Conservation (phyloP, 2,329 filamentous ascomycete genomes). For the Hypoxylon sp. region DNA sequence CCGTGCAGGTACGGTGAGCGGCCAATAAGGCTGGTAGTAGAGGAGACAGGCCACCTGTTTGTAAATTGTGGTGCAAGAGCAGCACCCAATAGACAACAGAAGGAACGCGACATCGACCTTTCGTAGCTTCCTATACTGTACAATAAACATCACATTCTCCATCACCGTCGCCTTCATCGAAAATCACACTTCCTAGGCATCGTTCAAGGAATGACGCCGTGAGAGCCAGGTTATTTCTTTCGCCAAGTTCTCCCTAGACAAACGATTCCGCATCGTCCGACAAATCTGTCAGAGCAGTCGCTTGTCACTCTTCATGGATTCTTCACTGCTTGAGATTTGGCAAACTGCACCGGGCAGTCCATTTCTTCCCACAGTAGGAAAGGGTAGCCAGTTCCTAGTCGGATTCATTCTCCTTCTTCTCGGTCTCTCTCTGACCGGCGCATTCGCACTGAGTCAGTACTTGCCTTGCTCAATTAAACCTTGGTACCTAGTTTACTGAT, state of each 20-base stretch:
- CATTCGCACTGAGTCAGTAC: conserved; percentile 86
- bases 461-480: background rate
- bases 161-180: background rate
- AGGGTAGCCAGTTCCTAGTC: conserved; percentile 85
- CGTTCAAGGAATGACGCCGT: conserved; percentile 27
- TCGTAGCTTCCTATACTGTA: conserved; percentile 7
- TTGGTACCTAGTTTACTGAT: conserved; percentile 46
- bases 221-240: background rate
- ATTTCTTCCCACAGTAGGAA: conserved; percentile 83
- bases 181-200: background rate
- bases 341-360: conserved; percentile 89
- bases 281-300: background rate
- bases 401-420: conserved; percentile 80
- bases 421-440: conserved; percentile 78
- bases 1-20: background rate
- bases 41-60: conserved; percentile 40
- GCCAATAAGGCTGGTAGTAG: conserved; percentile 11
- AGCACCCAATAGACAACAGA: background rate
- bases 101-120: conserved; percentile 1
- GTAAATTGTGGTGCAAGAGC: conserved; percentile 16
- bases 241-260: background rate
- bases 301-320: conserved; percentile 71
- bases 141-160: conserved; percentile 1
- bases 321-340: conserved; percentile 90
- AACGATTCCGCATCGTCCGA: conserved; percentile 13